A percentile compares a stretch with the other conserved stretches of the same genome.
phyloP scores from a whole-genome alignment of 2,329 filamentous ascomycete genomes.

The Teratosphaeria destructans region DNA sequence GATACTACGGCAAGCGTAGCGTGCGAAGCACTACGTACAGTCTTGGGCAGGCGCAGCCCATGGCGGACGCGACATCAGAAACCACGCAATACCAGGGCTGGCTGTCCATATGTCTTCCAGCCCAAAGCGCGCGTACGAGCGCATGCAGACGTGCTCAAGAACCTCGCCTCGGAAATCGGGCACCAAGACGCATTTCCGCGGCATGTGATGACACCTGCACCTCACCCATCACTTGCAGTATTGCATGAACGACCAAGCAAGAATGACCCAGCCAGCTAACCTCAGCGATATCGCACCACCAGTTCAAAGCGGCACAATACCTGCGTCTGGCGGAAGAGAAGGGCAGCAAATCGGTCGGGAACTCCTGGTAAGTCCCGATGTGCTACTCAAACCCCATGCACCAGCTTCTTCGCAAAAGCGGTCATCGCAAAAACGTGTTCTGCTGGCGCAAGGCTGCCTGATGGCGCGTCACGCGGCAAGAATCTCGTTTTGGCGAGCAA shows the following conservation, averaged over 20 bases:
- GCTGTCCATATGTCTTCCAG: background rate
- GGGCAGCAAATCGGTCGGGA: constrained; percentile 82
- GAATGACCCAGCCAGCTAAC: background rate
- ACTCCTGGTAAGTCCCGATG: constrained; percentile 68
- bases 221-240: background rate
- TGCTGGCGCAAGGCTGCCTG: background rate
- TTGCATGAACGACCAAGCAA: background rate
- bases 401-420: background rate
- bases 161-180: background rate
- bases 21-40: background rate
- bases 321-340: constrained; percentile 82
- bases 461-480: background rate
- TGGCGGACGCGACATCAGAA: background rate
- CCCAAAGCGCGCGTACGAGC: background rate
- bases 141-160: background rate
- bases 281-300: constrained; percentile 29
- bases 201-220: background rate
- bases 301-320: constrained; percentile 79
- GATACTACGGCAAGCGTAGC: background rate
- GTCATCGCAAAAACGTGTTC: background rate
- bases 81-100: background rate
- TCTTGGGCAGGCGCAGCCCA: background rate
- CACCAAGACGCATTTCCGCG: background rate
- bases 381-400: background rate
- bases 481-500: background rate